Evolutionary conservation across 139 green algal genomes (phyloP), one percentile per base, ranked within the genome.

Genomic region (Tetradesmus obliquus): DNA sequence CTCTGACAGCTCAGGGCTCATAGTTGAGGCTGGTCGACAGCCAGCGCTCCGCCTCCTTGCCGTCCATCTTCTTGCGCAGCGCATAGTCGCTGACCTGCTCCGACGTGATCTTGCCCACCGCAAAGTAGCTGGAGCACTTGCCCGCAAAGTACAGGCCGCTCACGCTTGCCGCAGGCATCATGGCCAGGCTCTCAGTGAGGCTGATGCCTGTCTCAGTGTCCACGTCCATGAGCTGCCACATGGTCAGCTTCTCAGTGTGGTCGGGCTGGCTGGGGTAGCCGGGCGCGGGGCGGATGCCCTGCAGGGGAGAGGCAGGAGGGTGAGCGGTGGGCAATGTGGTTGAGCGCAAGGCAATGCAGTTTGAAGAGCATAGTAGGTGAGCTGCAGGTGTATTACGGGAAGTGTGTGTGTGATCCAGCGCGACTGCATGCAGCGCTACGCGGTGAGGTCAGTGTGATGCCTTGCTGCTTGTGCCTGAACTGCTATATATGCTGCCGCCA

Each of bases 191-290:
- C 93, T 99, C 98, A 1, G 98, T 99, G 9, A 99, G 95, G 88
- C 92, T 58, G 89, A 99, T 98, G 82, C 96, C 97, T 8, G 95
- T 98, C 89, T 96, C 79, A 55, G 95, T 93, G 88, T 99, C 94
- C 3, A 97, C 94, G 9, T 97, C 93, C 95, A 99, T 97, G 55
- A 99, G 93, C n/a, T 97, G 57, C 98, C 98, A 99, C 98, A 99
- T 99, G 57, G 97, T 97, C 22, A 83, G 58, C 95, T 99, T 99
- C 96, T 99, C 98, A 1, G 97, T 99, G 96, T 99, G 98, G 93
- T 99, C 98, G 1, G 98, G 98, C 95, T 99, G 98, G 3, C 94
- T 98, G n/a, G 98, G 98, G 95, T 99, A 99, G n/a, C 98, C 98
- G 0, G 98, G 96, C 13, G 98, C 98, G 7, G 98, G 98, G 3